Evolutionary conservation across 1,139 yeast genomes (phyloP), one percentile per base, ranked within the genome.

Genomic region (Williopsis jadinii): DNA sequence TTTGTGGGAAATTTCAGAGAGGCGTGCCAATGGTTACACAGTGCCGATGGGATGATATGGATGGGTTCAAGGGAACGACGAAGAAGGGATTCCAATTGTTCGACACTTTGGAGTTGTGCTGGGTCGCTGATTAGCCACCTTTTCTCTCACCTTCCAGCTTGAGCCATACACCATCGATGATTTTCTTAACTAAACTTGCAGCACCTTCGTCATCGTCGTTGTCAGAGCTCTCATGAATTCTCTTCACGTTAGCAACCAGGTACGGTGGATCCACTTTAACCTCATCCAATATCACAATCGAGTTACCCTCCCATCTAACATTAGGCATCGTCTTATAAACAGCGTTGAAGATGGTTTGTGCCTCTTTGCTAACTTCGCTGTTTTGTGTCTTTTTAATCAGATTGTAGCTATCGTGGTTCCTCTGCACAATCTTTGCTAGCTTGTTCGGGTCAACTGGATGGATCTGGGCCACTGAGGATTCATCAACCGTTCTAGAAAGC

Each of bases 41-140:
- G 14, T 47, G 32, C 27, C 12, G 19, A 8, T 83, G 90, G 94
- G 66, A 67, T 3, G 71, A 77, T 2, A 61, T 83, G 46, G 95
- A 87, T 55, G 95, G 95, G 1, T 70, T 69, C 50, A 71, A 71
- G 47, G 95, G 95, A 1, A 68, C 80, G 0, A 53, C 58, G 12
- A 66, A 67, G 38, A 70, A 71, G 40, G 94, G 95, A 0, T 44
- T 64, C 5, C 66, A 66, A 43, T 51, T 73, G 11, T 82, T 84
- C 55, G 80, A 77, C 30, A 48, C 62, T 8, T 32, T 52, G 13
- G 51, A 46, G 30, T 11, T 30, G 5, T 11, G 30, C 30, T 8
- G 29, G 13, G 11, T 11, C 19, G 34, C 13, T 11, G 12, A 32
- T 19, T 35, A 80, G 37, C 87, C 87, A n/a, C 87, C 87, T 54